Base-by-base conservation (phyloP, 1,139 yeast species). In the Magnusiomyces ingens region DNA sequence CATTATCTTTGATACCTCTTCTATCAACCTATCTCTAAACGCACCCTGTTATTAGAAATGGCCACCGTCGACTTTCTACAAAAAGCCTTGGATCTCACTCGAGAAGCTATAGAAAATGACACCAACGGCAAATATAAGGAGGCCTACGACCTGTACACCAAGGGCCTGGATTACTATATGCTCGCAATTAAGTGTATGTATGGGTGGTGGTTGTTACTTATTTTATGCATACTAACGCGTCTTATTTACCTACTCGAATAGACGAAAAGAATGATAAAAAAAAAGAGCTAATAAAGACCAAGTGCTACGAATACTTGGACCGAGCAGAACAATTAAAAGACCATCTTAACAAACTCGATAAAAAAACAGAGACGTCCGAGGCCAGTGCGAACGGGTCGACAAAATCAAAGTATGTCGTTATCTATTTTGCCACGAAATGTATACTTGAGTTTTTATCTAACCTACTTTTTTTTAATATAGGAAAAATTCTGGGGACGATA, bases 311-410 rank as follows among this genome's bases (percentile, higher is more conserved):
- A 67, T 94, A 94, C 69, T 73, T 94, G 66, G 79, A 91, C 4
- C 75, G 99, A 57, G 99, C 99, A 0, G 99, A 94, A 70, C 95
- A 90, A 69, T 75, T 94, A 62, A 93, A 94, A 68, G 93, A 86
- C 51, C 96, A 90, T 67, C 75, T 93, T 54, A 96, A 87, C 58
- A 84, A 84, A 62, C 80, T 77, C 56, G 75, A 75, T 53, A 69
- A 71, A 51, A 66, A 66, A 51, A 52, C 59, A 10, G 64, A 62
- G n/a, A 52, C 55, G 17, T 52, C 63, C 70, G 58, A 70, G 66
- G 52, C 72, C 45, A 64, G 65, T 51, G 64, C 68, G 74, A 36
- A 86, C 38, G 84, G 85, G 26, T 75, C 80, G 32, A 80, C 84
- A n/a, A 82, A 81, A 69, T 77, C 84, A 19, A 67, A 67, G 55